Evolutionary conservation across 805 yeast species (phyloP).

Genomic region (Kodamaea hsintzibuensis): DNA sequence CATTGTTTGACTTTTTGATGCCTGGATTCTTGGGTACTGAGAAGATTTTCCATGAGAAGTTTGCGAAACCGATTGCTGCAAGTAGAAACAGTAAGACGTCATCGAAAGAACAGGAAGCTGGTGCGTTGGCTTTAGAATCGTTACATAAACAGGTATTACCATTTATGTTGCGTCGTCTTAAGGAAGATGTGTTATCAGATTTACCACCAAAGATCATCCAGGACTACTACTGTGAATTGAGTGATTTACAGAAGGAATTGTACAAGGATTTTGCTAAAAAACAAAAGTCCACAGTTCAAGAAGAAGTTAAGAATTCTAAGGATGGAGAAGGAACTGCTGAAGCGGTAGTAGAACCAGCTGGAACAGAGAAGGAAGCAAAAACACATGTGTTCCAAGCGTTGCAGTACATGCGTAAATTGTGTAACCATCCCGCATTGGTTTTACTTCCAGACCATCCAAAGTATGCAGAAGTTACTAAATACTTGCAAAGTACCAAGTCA

Average conservation of each 20-base stretch:
- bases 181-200: slow-evolving; percentile 94
- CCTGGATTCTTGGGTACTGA: slow-evolving; percentile 98
- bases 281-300: slow-evolving; percentile 71
- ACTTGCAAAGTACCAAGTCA: slow-evolving; percentile 57
- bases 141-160: slow-evolving; percentile 96
- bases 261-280: slow-evolving; percentile 88
- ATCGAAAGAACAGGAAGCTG: slow-evolving; percentile 94
- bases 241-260: slow-evolving; percentile 83
- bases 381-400: slow-evolving; percentile 96
- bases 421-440: slow-evolving; percentile 95
- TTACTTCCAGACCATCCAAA: slow-evolving; percentile 83
- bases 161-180: slow-evolving; percentile 90
- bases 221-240: slow-evolving; percentile 94
- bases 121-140: slow-evolving; percentile 93
- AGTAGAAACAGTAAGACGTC: slow-evolving; percentile 85
- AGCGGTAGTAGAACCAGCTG: background rate
- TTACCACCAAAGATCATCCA: slow-evolving; percentile 98
- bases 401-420: slow-evolving; percentile 94
- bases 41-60: slow-evolving; percentile 87
- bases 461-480: slow-evolving; percentile 61
- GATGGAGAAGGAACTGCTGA: slow-evolving; percentile 21
- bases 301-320: slow-evolving; percentile 47
- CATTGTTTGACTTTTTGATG: slow-evolving; percentile 95
- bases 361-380: slow-evolving; percentile 51
- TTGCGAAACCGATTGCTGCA: slow-evolving; percentile 97